Base-by-base conservation (phyloP, 495 filamentous ascomycete genomes). In the Neurospora terricola region DNA sequence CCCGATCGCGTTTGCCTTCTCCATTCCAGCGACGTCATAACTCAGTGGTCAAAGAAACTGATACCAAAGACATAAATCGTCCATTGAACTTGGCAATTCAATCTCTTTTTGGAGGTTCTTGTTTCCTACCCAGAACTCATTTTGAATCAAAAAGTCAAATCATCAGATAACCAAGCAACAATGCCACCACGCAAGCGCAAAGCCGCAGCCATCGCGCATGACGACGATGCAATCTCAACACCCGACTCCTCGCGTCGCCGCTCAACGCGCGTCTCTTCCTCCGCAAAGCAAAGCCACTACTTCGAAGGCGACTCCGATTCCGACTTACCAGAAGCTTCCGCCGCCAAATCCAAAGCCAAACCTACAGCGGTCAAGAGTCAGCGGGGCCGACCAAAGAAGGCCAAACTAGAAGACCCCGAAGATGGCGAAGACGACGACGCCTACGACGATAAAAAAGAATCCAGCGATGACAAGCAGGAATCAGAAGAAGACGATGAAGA, bases 401-500 rank as follows among this genome's bases (percentile, higher is more conserved):
- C 54, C 12, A 62, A 62, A 16, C 2, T 62, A 62, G 54, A 62
- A 59, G 21, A n/a, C n/a, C n/a, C n/a, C 14, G 72, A 73, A 27
- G 76, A 77, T n/a, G n/a, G n/a, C 9, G 76, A 76, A 11, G 78
- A 78, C 38, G 75, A 71, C 73, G 48, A 72, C 21, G 77, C 70
- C 71, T 75, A 75, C 21, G 71, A 77, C 21, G 62, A 74, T n/a
- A 70, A 78, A 34, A 69, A 69, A 6, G 70, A 72, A n/a, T 73
- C 72, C 5, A 75, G 76, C 11, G 59, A 74, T 38, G 71, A 78
- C 8, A 72, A 73, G 5, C 70, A 62, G 12, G 71, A 76, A 9
- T 74, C 73, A 21, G 78, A 81, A 6, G 74, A 77, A 5, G 77
- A n/a, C n/a, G n/a, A n/a, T n/a, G n/a, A 82, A 18, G 81, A 82